Percentiles rank a stretch among this genome's conserved stretches.
Evolutionary conservation across 768 basidiomycete genomes (phyloP).

Genomic region (Mycena venus): DNA sequence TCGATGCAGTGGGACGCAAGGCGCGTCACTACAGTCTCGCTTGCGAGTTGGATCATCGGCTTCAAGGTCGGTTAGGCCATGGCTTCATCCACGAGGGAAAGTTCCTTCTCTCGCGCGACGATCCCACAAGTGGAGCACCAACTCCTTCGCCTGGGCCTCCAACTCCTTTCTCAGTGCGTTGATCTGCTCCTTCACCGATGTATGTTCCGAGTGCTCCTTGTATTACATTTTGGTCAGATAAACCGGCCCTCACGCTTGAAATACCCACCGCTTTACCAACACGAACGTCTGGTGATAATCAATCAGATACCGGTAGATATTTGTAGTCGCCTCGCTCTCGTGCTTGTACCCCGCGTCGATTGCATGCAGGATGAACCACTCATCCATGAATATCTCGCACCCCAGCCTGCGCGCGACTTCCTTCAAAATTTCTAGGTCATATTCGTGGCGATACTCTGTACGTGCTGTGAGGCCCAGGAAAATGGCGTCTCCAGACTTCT

Average conservation of each 20-base stretch:
- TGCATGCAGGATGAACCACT: constrained; percentile 2
- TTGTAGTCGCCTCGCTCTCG: not conserved
- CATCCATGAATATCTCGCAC: constrained; percentile 8
- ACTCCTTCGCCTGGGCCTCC: not conserved
- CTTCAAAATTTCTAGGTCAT: constrained; percentile 9
- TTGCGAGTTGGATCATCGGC: not conserved
- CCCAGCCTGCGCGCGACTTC: not conserved
- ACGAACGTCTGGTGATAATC: constrained; percentile 5
- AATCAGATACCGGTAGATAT: constrained; percentile 6
- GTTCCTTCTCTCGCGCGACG: constrained; percentile 1
- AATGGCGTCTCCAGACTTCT: constrained; percentile 4
- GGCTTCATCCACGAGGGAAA: constrained; percentile 9
- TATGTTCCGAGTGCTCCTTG: no score
- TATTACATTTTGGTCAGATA: no score
- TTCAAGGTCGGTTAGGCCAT: not conserved
- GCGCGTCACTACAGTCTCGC: not conserved
- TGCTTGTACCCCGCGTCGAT: constrained; percentile 7
- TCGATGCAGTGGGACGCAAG: not conserved
- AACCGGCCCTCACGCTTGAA: no score
- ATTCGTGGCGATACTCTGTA: not conserved
- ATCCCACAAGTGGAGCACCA: constrained; percentile 1
- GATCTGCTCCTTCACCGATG: no score
- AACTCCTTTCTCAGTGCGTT: not conserved
- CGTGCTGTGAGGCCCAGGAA: constrained; percentile 5
- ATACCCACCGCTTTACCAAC: no score